phyloP scores from a whole-genome alignment of 768 basidiomycete species.

The Podaxis sp. region DNA sequence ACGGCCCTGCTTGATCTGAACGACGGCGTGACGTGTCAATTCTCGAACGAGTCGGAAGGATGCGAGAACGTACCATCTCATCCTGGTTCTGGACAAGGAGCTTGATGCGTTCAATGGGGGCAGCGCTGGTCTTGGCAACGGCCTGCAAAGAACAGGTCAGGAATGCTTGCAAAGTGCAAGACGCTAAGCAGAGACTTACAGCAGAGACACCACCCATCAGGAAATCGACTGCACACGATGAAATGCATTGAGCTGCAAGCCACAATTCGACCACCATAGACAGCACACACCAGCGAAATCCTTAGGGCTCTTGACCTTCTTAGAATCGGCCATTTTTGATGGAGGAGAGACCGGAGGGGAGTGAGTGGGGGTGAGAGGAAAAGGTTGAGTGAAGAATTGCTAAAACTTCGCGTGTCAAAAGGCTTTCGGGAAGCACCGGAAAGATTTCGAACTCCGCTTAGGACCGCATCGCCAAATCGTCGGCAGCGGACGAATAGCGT shows the following conservation, averaged over 20 bases:
- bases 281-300: slow-evolving; percentile 77
- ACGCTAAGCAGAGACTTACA: slow-evolving; percentile 42
- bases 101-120: slow-evolving; percentile 99
- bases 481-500: background rate
- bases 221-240: slow-evolving; percentile 71
- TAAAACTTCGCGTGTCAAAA: slow-evolving; percentile 51
- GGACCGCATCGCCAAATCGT: slow-evolving; percentile 18
- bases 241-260: slow-evolving; percentile 15
- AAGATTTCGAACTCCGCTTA: slow-evolving; percentile 42
- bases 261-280: slow-evolving; percentile 17
- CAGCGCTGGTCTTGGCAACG: slow-evolving; percentile 98
- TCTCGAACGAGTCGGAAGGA: slow-evolving; percentile 9
- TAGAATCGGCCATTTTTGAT: slow-evolving; percentile 77
- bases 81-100: slow-evolving; percentile 98
- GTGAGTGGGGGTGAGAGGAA: slow-evolving; percentile 46
- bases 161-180: slow-evolving; percentile 9
- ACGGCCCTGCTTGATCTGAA: slow-evolving; percentile 98
- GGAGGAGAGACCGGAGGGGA: slow-evolving; percentile 35
- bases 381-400: slow-evolving; percentile 25
- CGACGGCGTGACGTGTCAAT: slow-evolving; percentile 34
- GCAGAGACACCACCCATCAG: slow-evolving; percentile 96
- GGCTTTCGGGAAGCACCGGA: slow-evolving; percentile 50
- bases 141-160: slow-evolving; percentile 53
- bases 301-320: slow-evolving; percentile 87
- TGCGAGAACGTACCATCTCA: slow-evolving; percentile 81